Conservation (phyloP, 805 yeast genomes). For the Jamesozyma hellenica region DNA sequence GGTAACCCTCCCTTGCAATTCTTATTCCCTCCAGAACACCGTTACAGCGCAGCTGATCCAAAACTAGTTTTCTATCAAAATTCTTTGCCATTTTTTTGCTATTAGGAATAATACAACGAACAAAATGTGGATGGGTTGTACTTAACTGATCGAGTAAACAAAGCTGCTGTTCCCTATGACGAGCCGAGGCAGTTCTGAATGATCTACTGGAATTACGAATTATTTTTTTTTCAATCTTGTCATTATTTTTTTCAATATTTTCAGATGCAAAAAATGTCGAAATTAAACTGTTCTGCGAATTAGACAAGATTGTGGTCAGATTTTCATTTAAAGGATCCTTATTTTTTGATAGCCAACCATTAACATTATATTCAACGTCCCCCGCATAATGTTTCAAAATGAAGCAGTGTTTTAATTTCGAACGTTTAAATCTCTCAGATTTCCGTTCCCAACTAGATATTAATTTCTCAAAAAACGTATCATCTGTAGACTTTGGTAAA, state of each 20-base stretch:
- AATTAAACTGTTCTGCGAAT: slow-evolving; percentile 50
- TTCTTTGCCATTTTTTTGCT: slow-evolving; percentile 55
- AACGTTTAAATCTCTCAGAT: slow-evolving; percentile 54
- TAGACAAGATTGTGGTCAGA: slow-evolving; percentile 48
- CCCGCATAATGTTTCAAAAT: slow-evolving; percentile 91
- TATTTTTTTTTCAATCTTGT: not conserved
- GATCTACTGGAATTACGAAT: slow-evolving; percentile 6
- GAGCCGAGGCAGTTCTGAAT: slow-evolving; percentile 62
- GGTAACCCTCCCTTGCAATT: slow-evolving; percentile 94
- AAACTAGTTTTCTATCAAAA: slow-evolving; percentile 66
- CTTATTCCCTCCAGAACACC: slow-evolving; percentile 98
- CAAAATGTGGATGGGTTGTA: slow-evolving; percentile 89
- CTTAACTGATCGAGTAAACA: slow-evolving; percentile 62
- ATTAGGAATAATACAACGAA: slow-evolving; percentile 91
- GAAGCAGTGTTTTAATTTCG: slow-evolving; percentile 68
- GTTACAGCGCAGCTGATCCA: slow-evolving; percentile 87
- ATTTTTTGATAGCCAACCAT: slow-evolving; percentile 90
- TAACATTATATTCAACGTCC: slow-evolving; percentile 83
- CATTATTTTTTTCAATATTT: slow-evolving; percentile 1
- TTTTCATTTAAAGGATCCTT: slow-evolving; percentile 85
- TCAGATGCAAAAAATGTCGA: slow-evolving; percentile 40
- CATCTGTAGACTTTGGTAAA: slow-evolving; percentile 81
- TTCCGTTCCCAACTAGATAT: slow-evolving; percentile 50
- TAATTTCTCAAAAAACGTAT: slow-evolving; percentile 71
- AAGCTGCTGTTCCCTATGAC: slow-evolving; percentile 76